A percentile compares a stretch with the other conserved stretches of the same genome.
Evolutionary conservation across 2,329 filamentous ascomycete species (phyloP).

Genomic region (Cercospora citrullina): DNA sequence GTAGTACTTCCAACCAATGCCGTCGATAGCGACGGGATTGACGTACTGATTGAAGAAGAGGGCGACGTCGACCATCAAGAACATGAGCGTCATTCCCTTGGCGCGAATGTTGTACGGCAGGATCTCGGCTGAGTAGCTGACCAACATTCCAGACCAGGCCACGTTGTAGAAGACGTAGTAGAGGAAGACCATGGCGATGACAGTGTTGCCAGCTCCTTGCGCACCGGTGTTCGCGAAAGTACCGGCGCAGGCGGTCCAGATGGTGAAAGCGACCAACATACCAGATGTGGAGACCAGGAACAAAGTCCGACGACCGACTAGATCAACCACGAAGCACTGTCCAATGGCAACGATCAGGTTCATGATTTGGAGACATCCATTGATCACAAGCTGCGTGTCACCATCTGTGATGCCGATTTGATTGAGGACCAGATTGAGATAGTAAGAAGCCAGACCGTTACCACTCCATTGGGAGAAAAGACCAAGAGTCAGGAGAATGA

Average conservation of each 20-base stretch:
- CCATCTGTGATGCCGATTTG: conserved; percentile 40
- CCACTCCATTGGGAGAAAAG: conserved; percentile 61
- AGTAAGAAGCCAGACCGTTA: conserved; percentile 52
- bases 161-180: conserved; percentile 43
- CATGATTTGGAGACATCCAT: conserved; percentile 59
- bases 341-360: conserved; percentile 58
- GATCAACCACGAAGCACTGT: conserved; percentile 40
- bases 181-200: conserved; percentile 40
- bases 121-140: conserved; percentile 51
- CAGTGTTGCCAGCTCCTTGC: conserved; percentile 33
- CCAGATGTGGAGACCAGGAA: conserved; percentile 42
- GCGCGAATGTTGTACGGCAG: conserved; percentile 51
- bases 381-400: conserved; percentile 45
- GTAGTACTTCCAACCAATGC: conserved; percentile 37
- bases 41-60: conserved; percentile 47
- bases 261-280: conserved; percentile 44
- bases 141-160: conserved; percentile 46
- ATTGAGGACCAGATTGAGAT: conserved; percentile 40
- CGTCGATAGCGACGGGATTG: conserved; percentile 36
- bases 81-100: conserved; percentile 48
- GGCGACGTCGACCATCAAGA: conserved; percentile 47
- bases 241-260: conserved; percentile 43
- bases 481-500: conserved; percentile 56
- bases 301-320: conserved; percentile 39
- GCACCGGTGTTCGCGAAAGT: conserved; percentile 30